Base-by-base conservation (phyloP, 352 stramenopile genomes). In the Pythium dissotocum region DNA sequence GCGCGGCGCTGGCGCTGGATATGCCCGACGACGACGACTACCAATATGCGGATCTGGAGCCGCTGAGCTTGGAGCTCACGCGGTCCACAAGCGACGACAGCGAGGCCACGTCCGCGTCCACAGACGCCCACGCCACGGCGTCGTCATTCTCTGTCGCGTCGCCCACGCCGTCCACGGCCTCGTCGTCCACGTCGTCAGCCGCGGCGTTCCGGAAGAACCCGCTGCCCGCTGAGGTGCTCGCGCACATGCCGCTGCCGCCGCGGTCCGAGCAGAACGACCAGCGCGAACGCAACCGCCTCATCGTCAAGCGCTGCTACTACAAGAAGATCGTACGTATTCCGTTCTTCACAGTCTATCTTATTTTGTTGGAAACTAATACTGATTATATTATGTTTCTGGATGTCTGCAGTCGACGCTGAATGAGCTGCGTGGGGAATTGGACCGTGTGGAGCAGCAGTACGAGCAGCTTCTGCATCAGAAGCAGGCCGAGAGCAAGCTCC, bases 271-370 rank as follows among this genome's bases (percentile, higher is more conserved):
- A 72, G 12, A 30, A 63, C 26, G 65, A 72, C 54, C 65, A 72
- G 44, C 63, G 63, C 14, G 65, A 72, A 54, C 65, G 65, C 42
- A 72, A 72, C 46, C 65, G 65, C 24, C 65, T 72, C 32, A 88
- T 89, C 62, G 82, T 85, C 67, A 88, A 89, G 71, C 78, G 80
- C 6, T 81, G 84, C 51, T 92, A 92, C 82, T 90, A 90, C 77
- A 89, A 89, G 73, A 90, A 90, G 69, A 89, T 89, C 58, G 82
- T 90, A 74, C 65, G 82, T 87, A 58, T 54, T 18, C 14, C 6
- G 21, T 0, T 24, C 21, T 24, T 24, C 21, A 24, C 21, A 24
- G 21, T 24, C 21, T 24, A 24, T 24, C 21, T 24, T 24, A 24
- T 24, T 24, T 24, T 24, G 21, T 24, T 24, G 21, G 21, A 24